Conservation (phyloP, 169 alveolate genomes). For the Prorocentrum cordatum region DNA sequence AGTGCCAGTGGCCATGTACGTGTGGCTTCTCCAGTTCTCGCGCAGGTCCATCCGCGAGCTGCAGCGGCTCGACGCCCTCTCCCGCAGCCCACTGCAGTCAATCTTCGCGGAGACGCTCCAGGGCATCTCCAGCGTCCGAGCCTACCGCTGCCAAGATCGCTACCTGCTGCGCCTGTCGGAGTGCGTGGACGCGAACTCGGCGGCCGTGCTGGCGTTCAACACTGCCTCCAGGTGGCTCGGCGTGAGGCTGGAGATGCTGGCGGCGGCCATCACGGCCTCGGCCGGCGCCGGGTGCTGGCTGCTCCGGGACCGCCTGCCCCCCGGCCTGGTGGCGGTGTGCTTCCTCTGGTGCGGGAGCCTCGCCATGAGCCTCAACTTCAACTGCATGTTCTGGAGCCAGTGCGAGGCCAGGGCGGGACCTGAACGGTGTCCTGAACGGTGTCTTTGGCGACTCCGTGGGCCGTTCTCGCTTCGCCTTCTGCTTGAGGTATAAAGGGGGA, state of each 20-base stretch:
- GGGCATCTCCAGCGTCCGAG: slow-evolving; percentile 44
- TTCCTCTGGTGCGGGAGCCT: slow-evolving; percentile 29
- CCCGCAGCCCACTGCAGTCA: slow-evolving; percentile 77
- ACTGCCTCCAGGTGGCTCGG: slow-evolving; percentile 74
- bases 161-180: background rate
- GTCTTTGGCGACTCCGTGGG: too few species aligned
- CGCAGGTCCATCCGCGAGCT: slow-evolving; percentile 46
- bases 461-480: too few species aligned
- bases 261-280: slow-evolving; percentile 30
- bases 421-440: too few species aligned
- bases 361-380: slow-evolving; percentile 14
- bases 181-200: background rate
- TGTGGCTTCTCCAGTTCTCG: slow-evolving; percentile 20
- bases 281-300: slow-evolving; percentile 45
- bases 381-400: slow-evolving; percentile 57
- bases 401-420: background rate
- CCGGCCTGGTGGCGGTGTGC: slow-evolving; percentile 28
- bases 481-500: too few species aligned
- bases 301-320: background rate
- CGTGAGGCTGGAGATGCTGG: slow-evolving; percentile 70
- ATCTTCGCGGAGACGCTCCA: slow-evolving; percentile 32
- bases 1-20: slow-evolving; percentile 14
- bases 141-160: slow-evolving; percentile 1
- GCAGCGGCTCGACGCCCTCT: slow-evolving; percentile 74
- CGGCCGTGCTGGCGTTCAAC: slow-evolving; percentile 36